A percentile compares a stretch with the other conserved stretches of the same genome.
Evolutionary conservation across 192 early-diverging fungal species (phyloP).

Genomic region (Dispira simplex): DNA sequence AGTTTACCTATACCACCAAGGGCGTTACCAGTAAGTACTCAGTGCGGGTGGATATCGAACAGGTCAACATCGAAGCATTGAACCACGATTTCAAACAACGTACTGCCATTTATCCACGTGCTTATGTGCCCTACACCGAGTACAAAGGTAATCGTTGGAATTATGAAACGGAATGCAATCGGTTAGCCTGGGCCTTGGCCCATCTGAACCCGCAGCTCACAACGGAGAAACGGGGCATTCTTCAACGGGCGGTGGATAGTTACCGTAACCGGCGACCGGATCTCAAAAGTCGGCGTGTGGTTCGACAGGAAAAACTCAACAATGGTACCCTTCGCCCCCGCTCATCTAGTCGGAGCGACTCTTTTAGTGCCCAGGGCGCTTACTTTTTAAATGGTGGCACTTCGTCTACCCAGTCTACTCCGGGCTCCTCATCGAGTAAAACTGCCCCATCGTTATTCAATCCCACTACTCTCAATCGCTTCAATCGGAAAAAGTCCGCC

Average conservation of each 20-base stretch:
- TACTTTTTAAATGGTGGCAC: not conserved
- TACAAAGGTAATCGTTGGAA: slow-evolving; percentile 74
- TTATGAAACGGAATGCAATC: slow-evolving; percentile 77
- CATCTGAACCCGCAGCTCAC: slow-evolving; percentile 54
- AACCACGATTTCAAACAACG: slow-evolving; percentile 39
- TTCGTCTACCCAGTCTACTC: not conserved
- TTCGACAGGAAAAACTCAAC: slow-evolving; percentile 50
- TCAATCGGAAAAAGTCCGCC: slow-evolving; percentile 14
- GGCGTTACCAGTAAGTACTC: slow-evolving; percentile 38
- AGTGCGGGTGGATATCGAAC: slow-evolving; percentile 61
- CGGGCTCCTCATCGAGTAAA: not conserved
- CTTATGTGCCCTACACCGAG: slow-evolving; percentile 36
- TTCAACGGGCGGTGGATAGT: slow-evolving; percentile 75
- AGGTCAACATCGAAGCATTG: slow-evolving; percentile 27
- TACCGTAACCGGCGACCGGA: slow-evolving; percentile 58
- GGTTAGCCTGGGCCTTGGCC: slow-evolving; percentile 71
- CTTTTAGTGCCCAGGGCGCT: not conserved
- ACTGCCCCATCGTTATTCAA: not conserved
- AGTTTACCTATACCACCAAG: slow-evolving; percentile 51
- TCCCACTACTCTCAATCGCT: slow-evolving; percentile 1
- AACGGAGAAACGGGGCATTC: slow-evolving; percentile 49
- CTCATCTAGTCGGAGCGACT: not conserved
- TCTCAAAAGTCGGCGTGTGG: slow-evolving; percentile 54
- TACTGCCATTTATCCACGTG: slow-evolving; percentile 79
- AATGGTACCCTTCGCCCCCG: slow-evolving; percentile 37